Conservation (phyloP, 148 eudicot species). For the Nepenthes mirabilis region DNA sequence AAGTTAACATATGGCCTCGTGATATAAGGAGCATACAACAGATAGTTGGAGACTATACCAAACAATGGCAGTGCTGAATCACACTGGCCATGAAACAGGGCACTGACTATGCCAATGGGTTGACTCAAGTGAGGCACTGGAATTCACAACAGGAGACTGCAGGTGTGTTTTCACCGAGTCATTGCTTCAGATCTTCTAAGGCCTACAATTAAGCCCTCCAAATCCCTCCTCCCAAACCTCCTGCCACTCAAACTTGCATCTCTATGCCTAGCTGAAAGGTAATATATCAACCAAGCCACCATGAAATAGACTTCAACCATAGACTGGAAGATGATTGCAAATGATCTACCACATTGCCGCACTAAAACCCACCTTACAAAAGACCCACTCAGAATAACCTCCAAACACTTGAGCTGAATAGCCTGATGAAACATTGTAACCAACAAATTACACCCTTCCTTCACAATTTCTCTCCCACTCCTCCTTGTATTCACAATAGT, state of each 20-base stretch:
- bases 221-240: conserved; percentile 70
- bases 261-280: conserved; percentile 55
- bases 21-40: conserved; percentile 24
- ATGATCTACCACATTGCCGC: conserved; percentile 32
- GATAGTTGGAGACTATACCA: conserved; percentile 16
- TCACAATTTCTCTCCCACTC: conserved; percentile 63
- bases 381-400: conserved; percentile 62
- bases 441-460: conserved; percentile 68
- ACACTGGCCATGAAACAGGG: conserved; percentile 13
- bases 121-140: conserved; percentile 14
- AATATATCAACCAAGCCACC: conserved; percentile 77
- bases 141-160: conserved; percentile 3
- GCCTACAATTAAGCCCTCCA: conserved; percentile 57
- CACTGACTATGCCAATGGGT: conserved; percentile 14
- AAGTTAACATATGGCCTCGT: conserved; percentile 18
- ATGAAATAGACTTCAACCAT: conserved; percentile 73
- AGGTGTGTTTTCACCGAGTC: conserved; percentile 13
- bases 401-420: conserved; percentile 58
- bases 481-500: conserved; percentile 64
- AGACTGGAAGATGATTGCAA: conserved; percentile 46
- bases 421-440: conserved; percentile 50
- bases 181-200: conserved; percentile 21
- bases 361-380: conserved; percentile 47
- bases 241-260: conserved; percentile 60
- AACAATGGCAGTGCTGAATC: conserved; percentile 19